Evolutionary conservation across 2,329 filamentous ascomycete species (phyloP).

Genomic region (Neonectria faginata): DNA sequence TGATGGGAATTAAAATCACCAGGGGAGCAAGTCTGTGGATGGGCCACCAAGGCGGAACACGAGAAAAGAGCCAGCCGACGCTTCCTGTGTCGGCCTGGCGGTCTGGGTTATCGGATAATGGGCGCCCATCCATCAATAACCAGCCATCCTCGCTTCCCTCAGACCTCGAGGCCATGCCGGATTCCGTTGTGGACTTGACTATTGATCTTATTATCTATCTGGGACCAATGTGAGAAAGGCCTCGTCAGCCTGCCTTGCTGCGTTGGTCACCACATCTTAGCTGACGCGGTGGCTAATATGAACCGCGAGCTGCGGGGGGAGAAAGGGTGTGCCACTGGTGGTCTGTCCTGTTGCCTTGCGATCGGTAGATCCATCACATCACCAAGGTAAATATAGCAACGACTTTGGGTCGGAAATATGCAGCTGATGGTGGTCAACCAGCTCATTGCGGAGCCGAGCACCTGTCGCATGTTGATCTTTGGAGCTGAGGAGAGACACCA

Average conservation of each 20-base stretch:
- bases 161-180: not conserved
- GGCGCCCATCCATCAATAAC: slow-evolving; percentile 22
- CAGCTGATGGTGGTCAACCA: not conserved
- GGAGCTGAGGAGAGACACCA: not conserved
- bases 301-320: not conserved
- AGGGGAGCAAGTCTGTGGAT: slow-evolving; percentile 17
- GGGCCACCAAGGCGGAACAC: slow-evolving; percentile 36
- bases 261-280: slow-evolving; percentile 3
- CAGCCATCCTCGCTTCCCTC: slow-evolving; percentile 17
- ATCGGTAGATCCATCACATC: slow-evolving; percentile 14
- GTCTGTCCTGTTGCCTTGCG: not conserved
- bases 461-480: slow-evolving; percentile 8
- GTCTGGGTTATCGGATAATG: slow-evolving; percentile 17
- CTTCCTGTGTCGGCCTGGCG: slow-evolving; percentile 23
- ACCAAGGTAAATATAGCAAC: slow-evolving; percentile 17
- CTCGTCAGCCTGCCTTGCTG: slow-evolving; percentile 12
- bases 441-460: slow-evolving; percentile 3
- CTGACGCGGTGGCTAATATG: slow-evolving; percentile 5
- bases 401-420: not conserved
- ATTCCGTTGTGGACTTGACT: slow-evolving; percentile 17
- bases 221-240: slow-evolving; percentile 9
- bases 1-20: slow-evolving; percentile 8
- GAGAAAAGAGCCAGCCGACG: slow-evolving; percentile 33
- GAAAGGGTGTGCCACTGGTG: not conserved
- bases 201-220: slow-evolving; percentile 7